A percentile compares a stretch with the other conserved stretches of the same genome.
These are phyloP conservation scores for Lentinula guzmanii DNA, from an alignment of 768 basidiomycete genomes.

Conservation along the genomic window DNA sequence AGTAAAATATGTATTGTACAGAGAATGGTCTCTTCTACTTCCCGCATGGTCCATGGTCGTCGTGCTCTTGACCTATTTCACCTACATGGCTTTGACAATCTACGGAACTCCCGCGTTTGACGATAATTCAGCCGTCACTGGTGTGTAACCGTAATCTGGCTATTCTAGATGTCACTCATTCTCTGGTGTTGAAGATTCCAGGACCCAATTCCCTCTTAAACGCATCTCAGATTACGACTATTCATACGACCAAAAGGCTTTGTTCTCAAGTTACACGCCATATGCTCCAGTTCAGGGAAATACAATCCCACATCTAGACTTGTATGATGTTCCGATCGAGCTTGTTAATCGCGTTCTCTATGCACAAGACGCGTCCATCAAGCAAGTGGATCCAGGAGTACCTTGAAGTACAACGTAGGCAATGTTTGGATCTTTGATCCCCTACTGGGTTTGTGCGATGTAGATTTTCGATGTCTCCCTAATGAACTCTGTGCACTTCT, in stretches of 20 bases:
- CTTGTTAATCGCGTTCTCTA: constrained; percentile 76
- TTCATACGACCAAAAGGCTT: constrained; percentile 11
- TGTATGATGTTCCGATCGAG: constrained; percentile 81
- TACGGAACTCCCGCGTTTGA: constrained; percentile 60
- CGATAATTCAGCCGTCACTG: constrained; percentile 64
- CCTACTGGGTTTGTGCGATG: too few relatives aligned
- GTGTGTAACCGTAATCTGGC: constrained; percentile 29
- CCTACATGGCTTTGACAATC: constrained; percentile 72
- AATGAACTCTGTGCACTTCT: too few relatives aligned
- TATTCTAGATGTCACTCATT: not conserved
- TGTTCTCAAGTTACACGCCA: constrained; percentile 30
- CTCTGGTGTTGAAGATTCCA: constrained; percentile 40
- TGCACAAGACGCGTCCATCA: not conserved
- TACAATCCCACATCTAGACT: constrained; percentile 34
- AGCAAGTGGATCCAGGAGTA: too few relatives aligned
- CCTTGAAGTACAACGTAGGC: too few relatives aligned
- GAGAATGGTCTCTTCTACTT: constrained; percentile 81
- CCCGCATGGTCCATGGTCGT: constrained; percentile 73
- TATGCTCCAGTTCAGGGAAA: constrained; percentile 29
- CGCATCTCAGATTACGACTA: constrained; percentile 20
- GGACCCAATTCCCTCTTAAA: constrained; percentile 42
- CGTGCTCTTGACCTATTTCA: constrained; percentile 69
- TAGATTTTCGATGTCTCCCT: too few relatives aligned
- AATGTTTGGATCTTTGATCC: too few relatives aligned
- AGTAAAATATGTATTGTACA: constrained; percentile 20